Evolutionary conservation across 108 stramenopile species (phyloP).

Genomic region (Hondaea fermentalgiana): DNA sequence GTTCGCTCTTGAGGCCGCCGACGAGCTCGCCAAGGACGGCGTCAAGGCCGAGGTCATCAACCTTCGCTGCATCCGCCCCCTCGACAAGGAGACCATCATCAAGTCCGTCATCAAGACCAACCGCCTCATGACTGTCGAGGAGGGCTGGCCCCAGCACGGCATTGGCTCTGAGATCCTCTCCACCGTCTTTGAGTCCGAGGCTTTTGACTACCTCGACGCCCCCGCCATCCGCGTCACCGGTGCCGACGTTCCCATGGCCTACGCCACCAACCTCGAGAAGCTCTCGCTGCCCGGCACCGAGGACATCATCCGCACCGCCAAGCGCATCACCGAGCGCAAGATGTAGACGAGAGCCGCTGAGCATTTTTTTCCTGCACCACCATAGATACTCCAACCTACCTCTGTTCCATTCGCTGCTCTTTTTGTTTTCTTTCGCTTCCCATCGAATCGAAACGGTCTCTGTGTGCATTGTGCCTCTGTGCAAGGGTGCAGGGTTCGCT

Average conservation of each 20-base stretch:
- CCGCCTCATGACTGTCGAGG: slow-evolving; percentile 85
- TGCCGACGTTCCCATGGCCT: slow-evolving; percentile 99
- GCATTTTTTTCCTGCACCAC: neutral
- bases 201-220: slow-evolving; percentile 98
- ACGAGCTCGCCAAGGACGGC: slow-evolving; percentile 69
- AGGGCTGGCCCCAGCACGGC: slow-evolving; percentile 95
- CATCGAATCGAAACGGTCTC: no score
- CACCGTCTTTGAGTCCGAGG: slow-evolving; percentile 86
- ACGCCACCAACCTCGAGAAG: slow-evolving; percentile 82
- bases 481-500: no score
- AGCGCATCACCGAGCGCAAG: slow-evolving; percentile 72
- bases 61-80: slow-evolving; percentile 79
- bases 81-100: slow-evolving; percentile 89
- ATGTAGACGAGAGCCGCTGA: slow-evolving; percentile 20
- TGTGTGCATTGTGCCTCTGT: no score
- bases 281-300: slow-evolving; percentile 78
- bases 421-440: no score
- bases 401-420: no score
- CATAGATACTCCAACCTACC: no score
- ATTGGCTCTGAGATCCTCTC: slow-evolving; percentile 93
- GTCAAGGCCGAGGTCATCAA: slow-evolving; percentile 85
- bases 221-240: slow-evolving; percentile 92
- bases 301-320: slow-evolving; percentile 77
- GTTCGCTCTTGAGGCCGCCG: slow-evolving; percentile 79
- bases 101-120: slow-evolving; percentile 87